Base-by-base conservation (phyloP, 1,284 basidiomycete genomes). In the Apiotrichum montevideense region DNA sequence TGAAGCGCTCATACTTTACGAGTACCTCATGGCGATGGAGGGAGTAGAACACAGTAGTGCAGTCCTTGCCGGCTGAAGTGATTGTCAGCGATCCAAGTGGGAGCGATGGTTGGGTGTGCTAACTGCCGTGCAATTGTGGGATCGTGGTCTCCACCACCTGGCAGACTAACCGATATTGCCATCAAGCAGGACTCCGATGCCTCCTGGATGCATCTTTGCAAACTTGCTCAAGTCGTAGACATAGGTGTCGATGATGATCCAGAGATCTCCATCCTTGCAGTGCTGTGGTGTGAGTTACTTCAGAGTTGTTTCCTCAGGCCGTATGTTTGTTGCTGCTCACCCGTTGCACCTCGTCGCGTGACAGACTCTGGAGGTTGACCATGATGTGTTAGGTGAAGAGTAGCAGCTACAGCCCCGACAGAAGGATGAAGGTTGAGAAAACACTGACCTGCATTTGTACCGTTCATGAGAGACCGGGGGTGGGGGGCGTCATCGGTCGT, bases 141-240 rank as follows among this genome's bases (percentile, higher is more conserved):
- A 21, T 21, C 21, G 21, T 21, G 21, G 21, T 21, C 21, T 21
- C 21, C 37, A 39, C 37, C 37, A 39, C 37, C 21, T 21, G 21
- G 37, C 37, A 13, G 9, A 79, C 84, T 64, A 56, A 87, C 86
- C 85, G 55, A 90, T 80, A 60, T 87, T 86, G 40, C 79, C 78
- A 62, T 89, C 86, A 33, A 85, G 71, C n/a, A 94, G 80, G n/a
- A 90, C 88, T 3, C 83, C 81, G 0, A 82, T 69, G 7, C 91
- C 91, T 47, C 91, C 90, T 0, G 91, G 91, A 71, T 94, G 91
- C 63, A 92, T 79, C 52, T 79, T 80, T 52, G 81, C 82, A 73
- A 94, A 95, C 64, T 84, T 85, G 54, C 85, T 83, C 32, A 92
- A 77, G 71, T 90, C 86, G 75, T 87, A 92, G 14, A 93, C 88